Percentiles rank a stretch among this genome's conserved stretches.
These are phyloP conservation scores for Zostera marina DNA, from an alignment of 116 monocot species.

Conservation along the genomic window DNA sequence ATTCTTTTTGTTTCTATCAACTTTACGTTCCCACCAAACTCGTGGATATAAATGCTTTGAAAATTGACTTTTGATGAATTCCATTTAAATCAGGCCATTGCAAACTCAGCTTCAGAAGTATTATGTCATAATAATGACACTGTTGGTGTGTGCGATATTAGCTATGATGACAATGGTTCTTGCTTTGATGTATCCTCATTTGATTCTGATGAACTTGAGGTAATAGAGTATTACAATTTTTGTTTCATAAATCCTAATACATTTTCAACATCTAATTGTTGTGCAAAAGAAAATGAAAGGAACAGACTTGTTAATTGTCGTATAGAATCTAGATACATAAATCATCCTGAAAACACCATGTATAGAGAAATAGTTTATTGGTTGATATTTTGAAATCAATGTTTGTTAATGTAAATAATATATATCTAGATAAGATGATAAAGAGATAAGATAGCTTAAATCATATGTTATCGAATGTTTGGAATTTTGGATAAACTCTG, in stretches of 20 bases:
- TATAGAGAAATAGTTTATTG: too few relatives aligned
- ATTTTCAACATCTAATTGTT: neutral
- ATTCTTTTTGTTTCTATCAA: neutral
- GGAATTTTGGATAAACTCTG: too few relatives aligned
- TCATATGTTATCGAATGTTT: too few relatives aligned
- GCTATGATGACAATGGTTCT: neutral
- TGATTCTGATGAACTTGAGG: slow-evolving; percentile 1
- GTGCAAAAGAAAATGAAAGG: neutral
- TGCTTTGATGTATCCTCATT: neutral
- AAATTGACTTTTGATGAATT: neutral
- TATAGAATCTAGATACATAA: too few relatives aligned
- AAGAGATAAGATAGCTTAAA: too few relatives aligned
- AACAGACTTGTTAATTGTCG: neutral
- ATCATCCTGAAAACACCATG: too few relatives aligned
- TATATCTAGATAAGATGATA: too few relatives aligned
- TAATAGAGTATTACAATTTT: neutral
- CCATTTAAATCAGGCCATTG: neutral
- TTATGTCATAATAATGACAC: neutral
- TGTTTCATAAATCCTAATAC: neutral
- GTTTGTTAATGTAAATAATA: too few relatives aligned
- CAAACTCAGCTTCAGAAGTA: neutral
- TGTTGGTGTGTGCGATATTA: neutral
- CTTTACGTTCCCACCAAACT: neutral
- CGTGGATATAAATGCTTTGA: neutral
- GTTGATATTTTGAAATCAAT: too few relatives aligned